phyloP scores from a whole-genome alignment of 2,329 filamentous ascomycete species.

The Pyrenophora tritici-repentis region DNA sequence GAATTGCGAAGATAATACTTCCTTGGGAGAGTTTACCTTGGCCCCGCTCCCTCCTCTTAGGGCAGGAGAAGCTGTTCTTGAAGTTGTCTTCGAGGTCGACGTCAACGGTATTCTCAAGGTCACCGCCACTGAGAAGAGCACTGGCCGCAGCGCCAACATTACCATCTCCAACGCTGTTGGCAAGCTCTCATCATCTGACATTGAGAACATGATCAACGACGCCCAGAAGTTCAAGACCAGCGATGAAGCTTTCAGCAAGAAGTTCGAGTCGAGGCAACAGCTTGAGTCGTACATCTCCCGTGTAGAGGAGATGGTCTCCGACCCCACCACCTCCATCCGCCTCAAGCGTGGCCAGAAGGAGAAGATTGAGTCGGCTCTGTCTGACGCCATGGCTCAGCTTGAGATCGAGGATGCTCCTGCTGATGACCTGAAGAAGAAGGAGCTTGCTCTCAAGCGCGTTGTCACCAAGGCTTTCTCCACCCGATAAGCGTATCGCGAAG shows the following conservation, averaged over 20 bases:
- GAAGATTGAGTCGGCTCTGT: constrained; percentile 97
- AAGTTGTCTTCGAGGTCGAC: constrained; percentile 98
- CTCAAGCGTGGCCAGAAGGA: constrained; percentile 99
- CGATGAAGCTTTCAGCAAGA: constrained; percentile 99
- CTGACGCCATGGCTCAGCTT: constrained; percentile 95
- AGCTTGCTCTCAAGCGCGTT: constrained; percentile 94
- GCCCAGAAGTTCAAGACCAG: constrained; percentile 98
- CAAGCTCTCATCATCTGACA: constrained; percentile 92
- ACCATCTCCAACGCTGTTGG: constrained; percentile 99
- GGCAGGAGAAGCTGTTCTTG: constrained; percentile 93
- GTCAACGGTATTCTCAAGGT: constrained; percentile 99
- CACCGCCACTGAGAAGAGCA: constrained; percentile 98
- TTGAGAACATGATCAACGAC: constrained; percentile 97
- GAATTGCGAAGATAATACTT: constrained; percentile 98
- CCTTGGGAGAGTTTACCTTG: constrained; percentile 94
- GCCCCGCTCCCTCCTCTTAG: constrained; percentile 85
- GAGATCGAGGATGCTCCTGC: constrained; percentile 90
- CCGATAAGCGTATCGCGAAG: constrained; percentile 61
- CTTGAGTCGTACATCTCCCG: constrained; percentile 98
- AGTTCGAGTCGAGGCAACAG: constrained; percentile 98
- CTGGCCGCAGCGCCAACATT: constrained; percentile 97
- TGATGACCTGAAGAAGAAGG: constrained; percentile 99
- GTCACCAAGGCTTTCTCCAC: constrained; percentile 98
- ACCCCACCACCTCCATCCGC: constrained; percentile 94
- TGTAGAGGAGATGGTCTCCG: constrained; percentile 98